Evolutionary conservation across 768 basidiomycete species (phyloP), one percentile per base, ranked within the genome.

Genomic region (Xerocomellus intermedius): DNA sequence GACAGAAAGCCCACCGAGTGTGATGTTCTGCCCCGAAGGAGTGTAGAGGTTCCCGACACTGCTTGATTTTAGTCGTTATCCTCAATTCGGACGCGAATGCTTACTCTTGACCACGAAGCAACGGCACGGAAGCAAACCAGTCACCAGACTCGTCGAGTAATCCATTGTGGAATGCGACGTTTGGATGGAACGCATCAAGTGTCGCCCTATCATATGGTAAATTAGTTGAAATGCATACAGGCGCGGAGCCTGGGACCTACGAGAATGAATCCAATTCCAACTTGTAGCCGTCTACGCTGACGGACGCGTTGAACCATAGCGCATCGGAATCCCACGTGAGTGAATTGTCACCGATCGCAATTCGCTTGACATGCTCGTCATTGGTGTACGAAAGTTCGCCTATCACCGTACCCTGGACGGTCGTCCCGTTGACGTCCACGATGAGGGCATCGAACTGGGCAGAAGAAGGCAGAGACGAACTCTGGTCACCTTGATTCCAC

Each of bases 221-320:
- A 41, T 43, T 28, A 16, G 41, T 10, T 6, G 0, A 17, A 17
- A 1, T 30, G 4, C 10, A 8, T 16, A 51, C 37, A 32, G 12
- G 17, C 13, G 36, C 19, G 16, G 2, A 33, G 13, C 5, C 14
- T 19, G 13, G 22, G 19, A 41, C 62, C n/a, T 28, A 63, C 61
- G 56, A 52, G 37, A 52, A 61, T 1, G 56, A 54, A 35, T 58
- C 21, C 24, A 63, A 9, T 26, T 14, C 13, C 33, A 63, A 16
- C 14, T 35, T 32, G 24, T 61, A 63, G 17, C 51, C 62, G 3
- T 52, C 49, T 3, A 54, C 5, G 33, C 13, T 21, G 28, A 54
- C 48, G 7, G 60, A 58, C 19, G 48, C 51, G 33, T 63, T 63
- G 39, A 44, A 63, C 61, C 61, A 61, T 12, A 44, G 30, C 8